These are phyloP conservation scores for Geranium incanum DNA, from an alignment of 441 rosid genomes.

Conservation along the genomic window DNA sequence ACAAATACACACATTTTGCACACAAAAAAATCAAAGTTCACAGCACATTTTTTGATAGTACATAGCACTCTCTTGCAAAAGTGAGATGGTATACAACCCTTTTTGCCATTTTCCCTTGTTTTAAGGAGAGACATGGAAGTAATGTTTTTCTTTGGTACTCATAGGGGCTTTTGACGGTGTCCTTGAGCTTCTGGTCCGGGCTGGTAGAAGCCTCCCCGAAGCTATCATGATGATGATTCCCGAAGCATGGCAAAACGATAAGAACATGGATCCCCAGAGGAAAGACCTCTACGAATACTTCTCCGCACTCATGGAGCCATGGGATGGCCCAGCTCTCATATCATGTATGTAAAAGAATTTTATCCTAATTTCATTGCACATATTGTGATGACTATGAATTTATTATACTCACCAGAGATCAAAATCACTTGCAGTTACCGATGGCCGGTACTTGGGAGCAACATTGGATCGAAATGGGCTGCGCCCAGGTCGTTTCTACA, in stretches of 20 bases:
- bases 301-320: conserved; percentile 97
- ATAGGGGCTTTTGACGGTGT: conserved; percentile 99
- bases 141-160: conserved; percentile 1
- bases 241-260: conserved; percentile 99
- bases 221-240: conserved; percentile 99
- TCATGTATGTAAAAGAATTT: conserved; percentile 50
- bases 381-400: too few species aligned
- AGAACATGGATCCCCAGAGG: conserved; percentile 85
- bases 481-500: conserved; percentile 96
- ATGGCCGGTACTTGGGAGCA: conserved; percentile 98
- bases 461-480: conserved; percentile 98
- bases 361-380: too few species aligned
- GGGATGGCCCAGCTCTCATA: conserved; percentile 99
- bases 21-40: too few species aligned
- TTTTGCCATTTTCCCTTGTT: neutral
- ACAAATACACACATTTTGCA: too few species aligned
- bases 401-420: conserved; percentile 7
- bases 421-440: conserved; percentile 66
- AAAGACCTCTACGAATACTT: conserved; percentile 80
- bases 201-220: conserved; percentile 99
- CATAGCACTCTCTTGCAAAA: too few species aligned
- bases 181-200: conserved; percentile 93
- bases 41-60: too few species aligned
- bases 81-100: too few species aligned
- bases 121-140: neutral